Evolutionary conservation across 306 rosid species (phyloP), one percentile per base, ranked within the genome.

Genomic region (Abrus precatorius): DNA sequence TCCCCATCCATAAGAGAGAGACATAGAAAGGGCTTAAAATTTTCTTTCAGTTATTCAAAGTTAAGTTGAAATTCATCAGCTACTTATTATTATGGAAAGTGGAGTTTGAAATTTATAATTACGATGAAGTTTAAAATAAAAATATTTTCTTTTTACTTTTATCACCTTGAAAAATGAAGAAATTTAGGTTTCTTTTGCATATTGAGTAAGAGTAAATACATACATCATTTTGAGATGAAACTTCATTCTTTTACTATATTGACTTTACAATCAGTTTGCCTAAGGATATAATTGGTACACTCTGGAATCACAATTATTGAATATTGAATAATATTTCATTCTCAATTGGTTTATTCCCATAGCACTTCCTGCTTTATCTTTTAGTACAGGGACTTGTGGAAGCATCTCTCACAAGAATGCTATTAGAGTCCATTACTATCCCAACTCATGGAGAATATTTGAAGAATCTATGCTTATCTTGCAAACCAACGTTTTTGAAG

Each of bases 381-480:
- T 66, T 40, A 59, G 81, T 63, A 69, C 80, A 62, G 52, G 52
- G 78, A 79, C 66, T 48, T 74, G 82, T 52, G 84, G 87, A 88
- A 86, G 85, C 80, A 67, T 80, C 60, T 44, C 43, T 50, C 32
- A 87, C 70, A 56, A 84, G 81, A 89, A 84, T 85, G 92, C 82
- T 55, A 63, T 60, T 81, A 80, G 88, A 84, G 84, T 86, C 80
- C 78, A 56, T 76, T 63, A 72, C 85, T 47, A 57, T 84, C 67
- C 77, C 89, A 29, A 77, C 84, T 70, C 81, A 84, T 87, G 87
- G 82, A 83, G 80, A 84, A 65, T 76, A 86, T 79, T 57, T 80
- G 72, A 84, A 76, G 81, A 77, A 53, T 78, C 55, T 56, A 41
- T 64, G 54, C 73, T 45, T 79, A 10, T 69, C 20, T 56, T 79